Percentiles rank a stretch among this genome's conserved stretches.
Evolutionary conservation across 2,329 filamentous ascomycete species (phyloP).

Genomic region (Paraphaeosphaeria minitans): DNA sequence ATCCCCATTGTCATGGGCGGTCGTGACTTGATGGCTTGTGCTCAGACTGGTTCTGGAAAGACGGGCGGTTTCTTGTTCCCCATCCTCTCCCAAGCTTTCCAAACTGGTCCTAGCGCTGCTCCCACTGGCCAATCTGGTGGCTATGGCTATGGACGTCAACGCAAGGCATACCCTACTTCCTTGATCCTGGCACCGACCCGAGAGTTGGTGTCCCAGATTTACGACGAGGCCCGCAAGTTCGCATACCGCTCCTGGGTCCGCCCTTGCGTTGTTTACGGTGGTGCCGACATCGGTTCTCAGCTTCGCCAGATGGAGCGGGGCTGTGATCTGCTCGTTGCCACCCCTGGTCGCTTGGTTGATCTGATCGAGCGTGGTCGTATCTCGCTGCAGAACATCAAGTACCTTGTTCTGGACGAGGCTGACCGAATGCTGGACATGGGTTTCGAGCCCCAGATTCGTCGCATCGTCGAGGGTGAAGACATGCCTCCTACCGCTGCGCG

Average conservation of each 20-base stretch:
- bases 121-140: conserved; percentile 68
- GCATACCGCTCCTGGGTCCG: conserved; percentile 98
- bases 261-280: conserved; percentile 97
- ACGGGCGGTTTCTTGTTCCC: conserved; percentile 99
- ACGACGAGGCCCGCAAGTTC: conserved; percentile 96
- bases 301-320: conserved; percentile 97
- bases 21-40: conserved; percentile 98
- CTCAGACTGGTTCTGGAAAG: conserved; percentile 99
- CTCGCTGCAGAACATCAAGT: conserved; percentile 98
- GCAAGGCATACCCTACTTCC: conserved; percentile 96
- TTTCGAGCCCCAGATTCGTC: conserved; percentile 99
- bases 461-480: conserved; percentile 97
- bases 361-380: conserved; percentile 98
- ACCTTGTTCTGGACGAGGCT: conserved; percentile 97
- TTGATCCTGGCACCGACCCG: conserved; percentile 95
- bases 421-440: conserved; percentile 99
- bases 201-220: conserved; percentile 98
- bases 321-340: conserved; percentile 95
- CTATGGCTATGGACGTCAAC: conserved; percentile 80
- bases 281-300: conserved; percentile 97
- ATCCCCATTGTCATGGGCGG: conserved; percentile 98
- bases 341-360: conserved; percentile 95
- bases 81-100: conserved; percentile 96
- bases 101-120: conserved; percentile 77
- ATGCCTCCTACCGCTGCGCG: conserved; percentile 85